Conservation (phyloP, 2,329 filamentous ascomycete genomes). For the Curvularia lunata region DNA sequence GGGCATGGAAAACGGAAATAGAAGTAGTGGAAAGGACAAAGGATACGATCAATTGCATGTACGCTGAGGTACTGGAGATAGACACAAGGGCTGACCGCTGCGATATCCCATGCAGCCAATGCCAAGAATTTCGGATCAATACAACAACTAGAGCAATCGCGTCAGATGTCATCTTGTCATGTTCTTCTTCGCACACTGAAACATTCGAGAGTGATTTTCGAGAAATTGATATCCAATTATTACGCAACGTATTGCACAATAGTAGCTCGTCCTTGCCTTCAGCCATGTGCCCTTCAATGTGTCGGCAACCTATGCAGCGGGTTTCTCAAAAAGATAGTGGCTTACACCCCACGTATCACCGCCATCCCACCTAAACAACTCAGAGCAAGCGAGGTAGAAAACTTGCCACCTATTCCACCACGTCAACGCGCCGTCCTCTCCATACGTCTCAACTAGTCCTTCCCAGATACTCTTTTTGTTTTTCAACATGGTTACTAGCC, state of each 20-base stretch:
- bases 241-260: neutral
- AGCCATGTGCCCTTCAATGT: neutral
- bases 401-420: conserved; percentile 77
- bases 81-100: neutral
- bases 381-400: conserved; percentile 74
- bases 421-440: conserved; percentile 62
- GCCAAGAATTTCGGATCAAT: conserved; percentile 5
- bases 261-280: neutral
- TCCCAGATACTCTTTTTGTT: conserved; percentile 69
- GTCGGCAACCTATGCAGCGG: conserved; percentile 8
- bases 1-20: neutral
- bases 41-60: neutral
- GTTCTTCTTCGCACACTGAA: neutral
- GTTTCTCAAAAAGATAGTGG: conserved; percentile 71
- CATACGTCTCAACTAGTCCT: conserved; percentile 69
- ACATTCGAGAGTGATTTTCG: neutral
- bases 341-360: conserved; percentile 72
- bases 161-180: neutral
- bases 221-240: neutral
- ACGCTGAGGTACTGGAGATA: neutral
- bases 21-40: neutral
- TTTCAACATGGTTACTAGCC: conserved; percentile 65
- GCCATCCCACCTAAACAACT: conserved; percentile 69
- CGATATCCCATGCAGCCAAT: conserved; percentile 1
- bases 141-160: conserved; percentile 1